Base-by-base conservation (phyloP, 192 early-diverging fungal species). In the Spizellomyces sp. region DNA sequence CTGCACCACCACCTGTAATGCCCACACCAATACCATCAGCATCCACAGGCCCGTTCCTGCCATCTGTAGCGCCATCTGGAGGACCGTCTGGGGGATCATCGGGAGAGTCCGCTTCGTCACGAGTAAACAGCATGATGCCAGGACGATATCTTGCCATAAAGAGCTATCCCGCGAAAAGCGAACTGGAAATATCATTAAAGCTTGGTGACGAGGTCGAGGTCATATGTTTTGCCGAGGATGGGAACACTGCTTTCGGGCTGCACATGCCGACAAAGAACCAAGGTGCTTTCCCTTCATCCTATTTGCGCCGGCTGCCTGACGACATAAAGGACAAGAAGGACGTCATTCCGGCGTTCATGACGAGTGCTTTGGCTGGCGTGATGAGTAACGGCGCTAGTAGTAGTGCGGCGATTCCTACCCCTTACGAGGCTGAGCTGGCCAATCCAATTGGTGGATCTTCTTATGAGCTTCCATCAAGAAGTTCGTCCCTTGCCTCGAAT, bases 201-300 rank as follows among this genome's bases (percentile, higher is more conserved):
- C 43, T 70, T 17, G 69, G 69, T 21, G 69, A 70, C 46, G 69
- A 70, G 69, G 58, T 70, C 42, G 69, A 70, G 15, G 69, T 70
- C 46, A 62, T 48, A 19, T 70, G 43, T 36, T 59, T 62, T 22
- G 58, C 21, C 1, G 69, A 60, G 9, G 46, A 61, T 47, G 58
- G 58, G 8, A 44, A 15, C 10, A 70, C 58, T 17, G 69, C 56
- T 8, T 70, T 62, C 62, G 69, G 69, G 10, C 7, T 62, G 22
- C 57, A 70, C 46, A 17, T 47, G 6, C 44, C 48, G 5, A 61
- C 69, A 43, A 70, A 70, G 62, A 43, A 22, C 5, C 55, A 70
- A 61, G 69, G 69, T 5, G 58, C 42, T 14, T 70, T 70, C 46
- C 59, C 46, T 21, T 45, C 59, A 17, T 59, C 57, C 5, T 57